Evolutionary conservation across 2,329 filamentous ascomycete species (phyloP), one percentile per base, ranked within the genome.

Genomic region (Chalaropsis ovoidea): DNA sequence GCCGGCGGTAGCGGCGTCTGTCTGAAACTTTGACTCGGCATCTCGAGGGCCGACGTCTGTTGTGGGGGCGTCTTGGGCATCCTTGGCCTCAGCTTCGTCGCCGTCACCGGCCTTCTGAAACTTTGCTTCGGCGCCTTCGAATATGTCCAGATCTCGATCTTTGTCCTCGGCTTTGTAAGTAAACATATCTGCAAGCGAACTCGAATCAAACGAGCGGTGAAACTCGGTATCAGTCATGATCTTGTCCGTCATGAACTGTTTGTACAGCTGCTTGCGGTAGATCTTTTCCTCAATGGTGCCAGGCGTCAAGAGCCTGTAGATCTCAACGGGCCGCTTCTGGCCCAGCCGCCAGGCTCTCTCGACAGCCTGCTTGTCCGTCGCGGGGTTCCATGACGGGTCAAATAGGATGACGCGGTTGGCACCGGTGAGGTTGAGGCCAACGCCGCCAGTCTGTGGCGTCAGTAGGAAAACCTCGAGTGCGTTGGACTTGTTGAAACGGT

Each of bases 281-380:
- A 99, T 99, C 77, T 99, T 99, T 75, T 99, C 94, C 73, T 99
- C 94, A 27, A 99, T 99, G 0, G 95, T 99, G 1, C 94, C 94
- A 4, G 93, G 90, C 3, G 90, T 96, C 89, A 99, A 95, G n/a
- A 99, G 81, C 43, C 95, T 88, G 74, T 96, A 99, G 24, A 99
- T 96, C 3, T 90, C 92, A 35, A 99, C 94, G 61, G 96, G 90
- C 64, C 88, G 87, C 75, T 95, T 96, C 76, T 99, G 94, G 0
- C 94, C 94, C 1, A 99, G 78, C 66, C 94, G 86, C 94, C 94
- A 99, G 5, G 95, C 94, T 71, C 94, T 84, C 75, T 99, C 94
- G 61, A 94, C 86, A 17, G 94, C 94, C 76, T 99, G 94, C 31
- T 96, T 81, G 72, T 99, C 94, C 0, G 93, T 97, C 0, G 93